phyloP scores from a whole-genome alignment of 495 filamentous ascomycete genomes.

The Penicillium subrubescens region DNA sequence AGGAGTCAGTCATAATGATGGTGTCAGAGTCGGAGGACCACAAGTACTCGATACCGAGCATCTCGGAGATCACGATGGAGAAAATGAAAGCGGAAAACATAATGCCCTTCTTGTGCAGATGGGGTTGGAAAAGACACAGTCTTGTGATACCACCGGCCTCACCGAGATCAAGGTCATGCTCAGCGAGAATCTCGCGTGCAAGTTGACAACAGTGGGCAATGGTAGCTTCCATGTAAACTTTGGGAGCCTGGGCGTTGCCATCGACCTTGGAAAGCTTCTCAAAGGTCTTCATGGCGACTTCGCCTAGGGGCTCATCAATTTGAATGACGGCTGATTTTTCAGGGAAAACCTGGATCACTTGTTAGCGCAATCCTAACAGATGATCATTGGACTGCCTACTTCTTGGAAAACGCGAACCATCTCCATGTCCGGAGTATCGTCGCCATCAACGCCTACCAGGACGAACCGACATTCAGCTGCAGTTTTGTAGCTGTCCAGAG shows the following conservation, averaged over 20 bases:
- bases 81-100: slow-evolving; percentile 42
- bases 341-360: slow-evolving; percentile 23
- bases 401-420: slow-evolving; percentile 36
- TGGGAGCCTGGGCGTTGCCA: slow-evolving; percentile 17
- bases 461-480: slow-evolving; percentile 30
- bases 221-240: slow-evolving; percentile 22
- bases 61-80: slow-evolving; percentile 33
- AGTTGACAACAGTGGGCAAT: slow-evolving; percentile 33
- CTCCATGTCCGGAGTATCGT: slow-evolving; percentile 33
- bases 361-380: background rate
- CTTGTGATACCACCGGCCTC: slow-evolving; percentile 18
- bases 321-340: slow-evolving; percentile 29
- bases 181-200: slow-evolving; percentile 25
- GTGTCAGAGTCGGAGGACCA: slow-evolving; percentile 41
- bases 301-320: slow-evolving; percentile 32
- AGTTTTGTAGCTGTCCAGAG: slow-evolving; percentile 33
- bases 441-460: slow-evolving; percentile 35
- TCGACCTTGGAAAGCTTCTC: slow-evolving; percentile 24
- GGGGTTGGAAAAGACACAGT: slow-evolving; percentile 36
- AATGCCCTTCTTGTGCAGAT: slow-evolving; percentile 37
- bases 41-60: slow-evolving; percentile 34
- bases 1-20: slow-evolving; percentile 28
- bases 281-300: slow-evolving; percentile 34
- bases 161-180: slow-evolving; percentile 22
- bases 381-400: background rate